These are phyloP conservation scores for Fomitopsis serialis DNA, from an alignment of 768 basidiomycete genomes.

Conservation along the genomic window DNA sequence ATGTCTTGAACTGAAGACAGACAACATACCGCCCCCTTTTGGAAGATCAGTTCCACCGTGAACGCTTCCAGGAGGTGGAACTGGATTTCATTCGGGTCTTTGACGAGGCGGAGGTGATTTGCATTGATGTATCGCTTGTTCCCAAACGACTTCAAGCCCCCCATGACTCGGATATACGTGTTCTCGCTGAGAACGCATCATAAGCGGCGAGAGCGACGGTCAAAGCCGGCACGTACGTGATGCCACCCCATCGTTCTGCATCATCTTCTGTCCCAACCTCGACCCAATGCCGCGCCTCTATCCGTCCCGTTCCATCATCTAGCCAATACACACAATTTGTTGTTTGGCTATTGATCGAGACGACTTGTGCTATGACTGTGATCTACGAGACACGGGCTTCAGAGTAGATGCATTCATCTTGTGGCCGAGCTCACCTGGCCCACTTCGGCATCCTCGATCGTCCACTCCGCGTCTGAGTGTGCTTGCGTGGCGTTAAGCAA, in stretches of 20 bases:
- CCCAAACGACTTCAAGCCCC: conserved; percentile 75
- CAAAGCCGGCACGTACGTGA: conserved; percentile 31
- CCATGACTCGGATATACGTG: conserved; percentile 77
- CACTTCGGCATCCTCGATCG: conserved; percentile 72
- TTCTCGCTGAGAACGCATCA: conserved; percentile 46
- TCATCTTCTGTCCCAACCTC: conserved; percentile 60
- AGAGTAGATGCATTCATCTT: background rate
- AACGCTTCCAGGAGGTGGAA: conserved; percentile 81
- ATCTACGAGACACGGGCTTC: conserved; percentile 37
- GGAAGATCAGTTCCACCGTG: conserved; percentile 56
- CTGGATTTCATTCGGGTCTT: conserved; percentile 71
- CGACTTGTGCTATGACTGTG: conserved; percentile 69
- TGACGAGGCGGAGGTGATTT: conserved; percentile 61
- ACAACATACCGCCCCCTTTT: conserved; percentile 57
- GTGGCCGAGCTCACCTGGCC: conserved; percentile 53
- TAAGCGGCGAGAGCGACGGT: background rate
- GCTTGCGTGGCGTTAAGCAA: conserved; percentile 72
- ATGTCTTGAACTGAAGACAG: background rate
- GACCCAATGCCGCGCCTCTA: conserved; percentile 81
- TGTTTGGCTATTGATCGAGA: conserved; percentile 59
- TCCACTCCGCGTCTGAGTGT: conserved; percentile 87
- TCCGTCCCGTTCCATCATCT: conserved; percentile 80
- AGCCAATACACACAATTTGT: conserved; percentile 79
- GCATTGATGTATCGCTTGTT: conserved; percentile 81
- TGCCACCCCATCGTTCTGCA: conserved; percentile 40